Conservation (phyloP, 2,329 filamentous ascomycete species). For the Hawksworthiomyces lignivorus region DNA sequence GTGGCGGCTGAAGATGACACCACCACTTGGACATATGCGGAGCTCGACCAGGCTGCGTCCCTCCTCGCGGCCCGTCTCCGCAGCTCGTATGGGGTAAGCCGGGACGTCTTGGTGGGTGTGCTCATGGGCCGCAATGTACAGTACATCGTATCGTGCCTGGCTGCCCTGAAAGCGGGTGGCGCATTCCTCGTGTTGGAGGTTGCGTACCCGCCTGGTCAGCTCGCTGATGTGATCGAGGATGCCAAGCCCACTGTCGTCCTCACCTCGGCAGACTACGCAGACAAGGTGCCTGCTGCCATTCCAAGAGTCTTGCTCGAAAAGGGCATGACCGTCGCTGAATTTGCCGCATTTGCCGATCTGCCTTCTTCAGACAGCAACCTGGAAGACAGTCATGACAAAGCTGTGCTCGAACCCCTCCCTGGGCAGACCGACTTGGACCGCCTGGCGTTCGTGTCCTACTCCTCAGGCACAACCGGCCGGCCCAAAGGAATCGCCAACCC, state of each 20-base stretch:
- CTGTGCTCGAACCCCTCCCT: slow-evolving; percentile 41
- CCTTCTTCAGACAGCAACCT: background rate
- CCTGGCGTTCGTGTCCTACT: slow-evolving; percentile 74
- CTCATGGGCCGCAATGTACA: slow-evolving; percentile 67
- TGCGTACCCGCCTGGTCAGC: slow-evolving; percentile 65
- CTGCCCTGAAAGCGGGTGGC: slow-evolving; percentile 69
- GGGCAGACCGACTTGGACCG: slow-evolving; percentile 62
- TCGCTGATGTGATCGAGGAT: slow-evolving; percentile 71
- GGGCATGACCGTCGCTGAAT: slow-evolving; percentile 5
- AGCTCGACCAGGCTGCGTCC: slow-evolving; percentile 61
- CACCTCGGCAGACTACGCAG: slow-evolving; percentile 56
- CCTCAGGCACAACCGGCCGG: slow-evolving; percentile 67
- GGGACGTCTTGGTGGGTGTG: slow-evolving; percentile 68
- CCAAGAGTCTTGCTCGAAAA: slow-evolving; percentile 60
- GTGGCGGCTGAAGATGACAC: slow-evolving; percentile 65
- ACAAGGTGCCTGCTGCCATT: slow-evolving; percentile 55
- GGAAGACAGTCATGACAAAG: background rate
- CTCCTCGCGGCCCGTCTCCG: slow-evolving; percentile 58
- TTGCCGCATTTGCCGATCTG: background rate
- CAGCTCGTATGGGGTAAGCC: slow-evolving; percentile 54
- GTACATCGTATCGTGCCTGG: slow-evolving; percentile 72
- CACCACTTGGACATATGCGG: slow-evolving; percentile 60
- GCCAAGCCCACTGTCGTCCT: slow-evolving; percentile 63
- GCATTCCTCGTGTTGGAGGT: slow-evolving; percentile 75
- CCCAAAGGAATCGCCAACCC: slow-evolving; percentile 80